These are phyloP conservation scores for Colletotrichum spinosum DNA, from an alignment of 2,329 filamentous ascomycete genomes.

Conservation along the genomic window DNA sequence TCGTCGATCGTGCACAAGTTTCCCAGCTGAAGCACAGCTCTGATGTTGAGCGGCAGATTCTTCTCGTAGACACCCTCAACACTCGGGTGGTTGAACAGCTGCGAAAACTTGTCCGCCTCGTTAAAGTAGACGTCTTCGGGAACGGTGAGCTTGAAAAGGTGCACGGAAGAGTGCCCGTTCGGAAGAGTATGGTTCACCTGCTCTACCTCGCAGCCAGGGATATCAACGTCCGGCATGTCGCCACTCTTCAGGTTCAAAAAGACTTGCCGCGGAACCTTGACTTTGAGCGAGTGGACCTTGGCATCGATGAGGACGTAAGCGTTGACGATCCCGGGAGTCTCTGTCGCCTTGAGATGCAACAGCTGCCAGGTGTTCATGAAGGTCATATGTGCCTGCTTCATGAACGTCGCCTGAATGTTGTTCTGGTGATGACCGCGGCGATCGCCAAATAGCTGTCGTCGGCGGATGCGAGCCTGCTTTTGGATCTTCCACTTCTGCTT, in stretches of 20 bases:
- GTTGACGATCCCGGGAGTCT: constrained; percentile 85
- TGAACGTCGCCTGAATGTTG: constrained; percentile 78
- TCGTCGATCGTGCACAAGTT: constrained; percentile 95
- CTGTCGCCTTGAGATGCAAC: constrained; percentile 84
- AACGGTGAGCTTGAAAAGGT: constrained; percentile 94
- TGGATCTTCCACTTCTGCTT: constrained; percentile 99
- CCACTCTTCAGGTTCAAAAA: constrained; percentile 92
- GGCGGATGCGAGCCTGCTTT: constrained; percentile 85
- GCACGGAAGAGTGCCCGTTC: constrained; percentile 92
- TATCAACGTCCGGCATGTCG: constrained; percentile 88
- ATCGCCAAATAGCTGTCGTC: constrained; percentile 94
- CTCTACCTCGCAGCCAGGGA: constrained; percentile 88
- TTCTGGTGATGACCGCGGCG: constrained; percentile 74
- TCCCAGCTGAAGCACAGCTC: constrained; percentile 89
- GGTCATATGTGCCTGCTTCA: constrained; percentile 89
- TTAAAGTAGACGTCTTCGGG: constrained; percentile 88
- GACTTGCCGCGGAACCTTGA: constrained; percentile 89
- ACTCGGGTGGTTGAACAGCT: constrained; percentile 90
- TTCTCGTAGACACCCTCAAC: constrained; percentile 98
- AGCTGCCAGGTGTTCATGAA: constrained; percentile 97
- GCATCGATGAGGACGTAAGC: constrained; percentile 94
- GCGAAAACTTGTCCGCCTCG: constrained; percentile 83
- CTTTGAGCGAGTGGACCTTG: constrained; percentile 88
- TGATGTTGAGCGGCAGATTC: constrained; percentile 86
- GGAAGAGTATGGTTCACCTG: constrained; percentile 94